These are phyloP conservation scores for Syncephalastrum contaminatum DNA, from an alignment of 371 early-diverging fungal genomes.

Conservation along the genomic window DNA sequence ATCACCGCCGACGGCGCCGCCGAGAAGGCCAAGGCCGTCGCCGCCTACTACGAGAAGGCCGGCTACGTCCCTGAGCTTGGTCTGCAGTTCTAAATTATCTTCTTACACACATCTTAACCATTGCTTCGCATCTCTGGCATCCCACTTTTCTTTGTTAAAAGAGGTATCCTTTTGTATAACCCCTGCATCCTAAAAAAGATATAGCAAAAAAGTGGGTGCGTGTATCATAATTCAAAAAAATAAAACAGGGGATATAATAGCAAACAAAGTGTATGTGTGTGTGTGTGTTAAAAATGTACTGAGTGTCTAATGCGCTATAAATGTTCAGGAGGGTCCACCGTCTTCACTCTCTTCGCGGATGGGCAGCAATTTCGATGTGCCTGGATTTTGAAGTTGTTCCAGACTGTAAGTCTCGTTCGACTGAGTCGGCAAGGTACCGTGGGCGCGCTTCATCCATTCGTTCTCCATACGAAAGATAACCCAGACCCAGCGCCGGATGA, in stretches of 20 bases:
- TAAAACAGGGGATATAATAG: constrained; percentile 7
- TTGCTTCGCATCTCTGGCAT: constrained; percentile 1
- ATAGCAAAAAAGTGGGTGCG: constrained; percentile 3
- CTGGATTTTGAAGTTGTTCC: constrained; percentile 4
- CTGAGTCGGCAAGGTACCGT: constrained; percentile 23
- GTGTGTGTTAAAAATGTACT: constrained; percentile 1
- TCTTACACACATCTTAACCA: no score
- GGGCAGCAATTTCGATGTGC: constrained; percentile 8
- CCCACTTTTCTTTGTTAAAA: not conserved
- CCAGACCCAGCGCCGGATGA: constrained; percentile 90
- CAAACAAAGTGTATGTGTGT: not conserved
- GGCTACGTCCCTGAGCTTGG: constrained; percentile 53
- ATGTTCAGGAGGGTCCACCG: not conserved
- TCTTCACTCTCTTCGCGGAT: constrained; percentile 17
- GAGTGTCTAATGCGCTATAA: not conserved
- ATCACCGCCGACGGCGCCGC: constrained; percentile 78
- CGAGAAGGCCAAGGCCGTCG: constrained; percentile 74
- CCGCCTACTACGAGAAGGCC: constrained; percentile 70
- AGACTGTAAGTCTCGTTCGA: not conserved
- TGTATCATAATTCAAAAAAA: constrained; percentile 6
- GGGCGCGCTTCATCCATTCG: constrained; percentile 65
- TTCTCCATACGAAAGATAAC: constrained; percentile 85
- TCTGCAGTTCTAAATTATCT: constrained; percentile 26
- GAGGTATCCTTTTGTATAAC: constrained; percentile 2
- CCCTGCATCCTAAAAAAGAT: not conserved